phyloP scores from a whole-genome alignment of 2,329 filamentous ascomycete genomes.

The Neonectria hederae region DNA sequence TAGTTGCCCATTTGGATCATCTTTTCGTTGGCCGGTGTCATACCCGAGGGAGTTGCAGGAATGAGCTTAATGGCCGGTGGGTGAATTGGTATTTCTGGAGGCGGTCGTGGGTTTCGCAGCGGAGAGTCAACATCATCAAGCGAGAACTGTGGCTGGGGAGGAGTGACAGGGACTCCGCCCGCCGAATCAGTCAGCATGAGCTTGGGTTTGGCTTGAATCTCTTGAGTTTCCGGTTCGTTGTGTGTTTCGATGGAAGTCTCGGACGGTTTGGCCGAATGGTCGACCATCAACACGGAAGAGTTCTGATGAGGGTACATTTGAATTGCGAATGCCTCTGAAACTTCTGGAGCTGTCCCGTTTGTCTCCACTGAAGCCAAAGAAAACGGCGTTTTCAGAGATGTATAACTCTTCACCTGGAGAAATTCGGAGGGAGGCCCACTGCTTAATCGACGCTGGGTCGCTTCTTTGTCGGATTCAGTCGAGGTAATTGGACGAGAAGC shows the following conservation, averaged over 20 bases:
- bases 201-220: constrained; percentile 45
- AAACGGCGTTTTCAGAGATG: constrained; percentile 69
- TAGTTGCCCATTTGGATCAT: constrained; percentile 63
- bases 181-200: constrained; percentile 53
- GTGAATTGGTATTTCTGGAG: constrained; percentile 60
- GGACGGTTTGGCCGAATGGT: constrained; percentile 62
- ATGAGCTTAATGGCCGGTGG: constrained; percentile 65
- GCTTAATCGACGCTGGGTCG: constrained; percentile 44
- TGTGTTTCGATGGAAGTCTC: constrained; percentile 53
- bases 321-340: constrained; percentile 70
- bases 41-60: constrained; percentile 68
- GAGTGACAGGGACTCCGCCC: constrained; percentile 57
- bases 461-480: constrained; percentile 47
- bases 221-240: constrained; percentile 33
- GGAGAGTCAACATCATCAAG: constrained; percentile 69
- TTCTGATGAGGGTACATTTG: constrained; percentile 73
- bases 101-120: constrained; percentile 68
- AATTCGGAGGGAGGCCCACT: constrained; percentile 64
- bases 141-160: constrained; percentile 59
- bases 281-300: constrained; percentile 68
- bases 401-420: constrained; percentile 61
- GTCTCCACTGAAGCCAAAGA: constrained; percentile 70
- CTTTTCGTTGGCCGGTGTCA: constrained; percentile 64
- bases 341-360: constrained; percentile 68
- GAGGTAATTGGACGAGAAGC: constrained; percentile 17